Evolutionary conservation across 75 land plant genomes (phyloP).

Genomic region (Azolla pinnata): DNA sequence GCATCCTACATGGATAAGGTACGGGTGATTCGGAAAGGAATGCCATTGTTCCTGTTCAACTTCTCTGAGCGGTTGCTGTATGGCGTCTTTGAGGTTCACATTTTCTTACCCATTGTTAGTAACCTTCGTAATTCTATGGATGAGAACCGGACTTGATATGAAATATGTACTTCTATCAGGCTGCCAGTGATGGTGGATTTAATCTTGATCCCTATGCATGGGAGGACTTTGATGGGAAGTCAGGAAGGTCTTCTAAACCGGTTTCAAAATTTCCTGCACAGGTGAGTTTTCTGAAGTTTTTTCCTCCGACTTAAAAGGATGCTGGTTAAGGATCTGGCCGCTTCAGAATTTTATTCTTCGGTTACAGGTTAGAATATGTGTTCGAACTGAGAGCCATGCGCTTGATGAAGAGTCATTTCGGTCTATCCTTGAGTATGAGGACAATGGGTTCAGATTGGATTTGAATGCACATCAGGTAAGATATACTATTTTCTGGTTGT

Average conservation of each 20-base stretch:
- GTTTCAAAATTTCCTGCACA: background rate
- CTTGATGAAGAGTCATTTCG: slow-evolving; percentile 1
- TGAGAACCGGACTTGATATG: no score
- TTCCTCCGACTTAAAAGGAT: background rate
- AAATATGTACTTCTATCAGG: background rate
- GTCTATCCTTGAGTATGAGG: background rate
- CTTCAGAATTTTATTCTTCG: background rate
- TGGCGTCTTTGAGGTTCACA: slow-evolving; percentile 35
- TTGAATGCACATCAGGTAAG: background rate
- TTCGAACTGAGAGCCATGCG: background rate
- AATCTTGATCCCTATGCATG: slow-evolving; percentile 70
- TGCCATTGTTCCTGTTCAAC: slow-evolving; percentile 40
- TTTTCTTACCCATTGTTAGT: no score
- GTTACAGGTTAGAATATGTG: background rate
- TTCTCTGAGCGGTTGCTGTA: slow-evolving; percentile 26
- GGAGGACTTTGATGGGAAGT: slow-evolving; percentile 29
- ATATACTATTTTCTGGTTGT: background rate
- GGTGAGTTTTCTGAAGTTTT: background rate
- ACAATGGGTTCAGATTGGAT: background rate
- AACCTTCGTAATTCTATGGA: no score
- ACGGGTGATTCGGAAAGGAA: slow-evolving; percentile 24
- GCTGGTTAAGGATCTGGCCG: background rate
- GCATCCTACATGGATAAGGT: slow-evolving; percentile 22
- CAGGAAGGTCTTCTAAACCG: background rate
- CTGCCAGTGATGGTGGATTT: slow-evolving; percentile 41